Evolutionary conservation across 768 basidiomycete genomes (phyloP).

Genomic region (Ephemerocybe angulata): DNA sequence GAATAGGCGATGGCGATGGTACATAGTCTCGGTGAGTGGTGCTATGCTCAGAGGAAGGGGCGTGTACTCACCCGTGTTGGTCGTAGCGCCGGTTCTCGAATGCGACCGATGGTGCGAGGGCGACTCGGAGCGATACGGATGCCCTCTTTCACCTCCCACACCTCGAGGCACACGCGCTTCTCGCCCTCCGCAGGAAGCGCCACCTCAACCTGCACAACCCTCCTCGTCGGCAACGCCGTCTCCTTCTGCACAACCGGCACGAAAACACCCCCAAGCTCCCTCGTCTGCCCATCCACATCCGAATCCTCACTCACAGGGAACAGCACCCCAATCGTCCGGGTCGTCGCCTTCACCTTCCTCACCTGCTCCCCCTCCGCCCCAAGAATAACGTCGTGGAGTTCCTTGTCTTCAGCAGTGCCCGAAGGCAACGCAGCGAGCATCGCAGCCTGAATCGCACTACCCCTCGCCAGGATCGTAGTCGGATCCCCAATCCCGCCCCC

Average conservation of each 20-base stretch:
- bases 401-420: slow-evolving; percentile 41
- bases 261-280: slow-evolving; percentile 59
- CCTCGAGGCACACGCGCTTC: slow-evolving; percentile 59
- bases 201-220: slow-evolving; percentile 57
- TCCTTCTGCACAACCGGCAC: slow-evolving; percentile 65
- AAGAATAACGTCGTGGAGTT: slow-evolving; percentile 50
- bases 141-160: slow-evolving; percentile 75
- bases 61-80: too few species aligned
- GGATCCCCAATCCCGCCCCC: slow-evolving; percentile 77
- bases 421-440: slow-evolving; percentile 48
- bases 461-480: slow-evolving; percentile 70
- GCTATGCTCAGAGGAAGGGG: too few species aligned
- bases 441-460: slow-evolving; percentile 73
- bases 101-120: too few species aligned
- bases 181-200: slow-evolving; percentile 35
- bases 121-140: slow-evolving; percentile 62
- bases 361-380: slow-evolving; percentile 22
- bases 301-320: slow-evolving; percentile 50
- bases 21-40: too few species aligned
- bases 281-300: slow-evolving; percentile 16
- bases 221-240: slow-evolving; percentile 66
- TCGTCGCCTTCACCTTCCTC: slow-evolving; percentile 51
- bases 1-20: too few species aligned
- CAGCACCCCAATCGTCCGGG: slow-evolving; percentile 60
- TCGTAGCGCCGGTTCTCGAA: too few species aligned